Base-by-base conservation (phyloP, 1,284 basidiomycete genomes). In the Trichosporon sp. region DNA sequence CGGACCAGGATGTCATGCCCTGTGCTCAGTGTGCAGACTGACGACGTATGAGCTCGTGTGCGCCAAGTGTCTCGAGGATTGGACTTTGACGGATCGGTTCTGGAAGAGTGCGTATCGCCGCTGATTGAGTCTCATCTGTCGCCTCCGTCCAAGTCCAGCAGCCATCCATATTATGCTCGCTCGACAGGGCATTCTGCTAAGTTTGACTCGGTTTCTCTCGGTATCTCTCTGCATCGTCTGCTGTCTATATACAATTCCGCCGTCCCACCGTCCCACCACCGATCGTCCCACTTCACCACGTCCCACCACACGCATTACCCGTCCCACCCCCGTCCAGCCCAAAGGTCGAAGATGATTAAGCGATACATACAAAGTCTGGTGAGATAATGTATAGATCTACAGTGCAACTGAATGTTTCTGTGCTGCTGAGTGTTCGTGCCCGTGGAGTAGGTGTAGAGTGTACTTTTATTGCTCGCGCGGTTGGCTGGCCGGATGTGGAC, bases 341-440 rank as follows among this genome's bases (percentile, higher is more conserved):
- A 54, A 21, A 6, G 16, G 43, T 2, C 16, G 8, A 21, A 5
- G 14, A 54, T 19, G 14, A 54, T 54, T 54, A 54, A 54, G 21
- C 51, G 51, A 54, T 54, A 54, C 51, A 54, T 54, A 54, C 51
- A 54, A 26, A 21, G 51, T 54, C 51, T 54, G 51, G 51, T 26
- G 21, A 26, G 51, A 54, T 54, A 21, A 54, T 54, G 51, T 54
- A 54, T 54, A 54, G 51, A 54, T 54, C 51, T 54, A 54, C 51
- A 54, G 51, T 54, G 51, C 5, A 5, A 37, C 35, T 37, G 35
- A 10, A 26, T 26, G 26, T 26, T 26, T 37, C 6, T 5, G 35
- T 37, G 19, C 19, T 21, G 51, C 21, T 21, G 51, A n/a, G 43
- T 46, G 43, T 46, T n/a, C 43, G 43, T 46, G 43, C 16, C 11